A percentile compares a stretch with the other conserved stretches of the same genome.
Evolutionary conservation across 257 asterid genomes (phyloP).

Genomic region (Eustoma russellianum): DNA sequence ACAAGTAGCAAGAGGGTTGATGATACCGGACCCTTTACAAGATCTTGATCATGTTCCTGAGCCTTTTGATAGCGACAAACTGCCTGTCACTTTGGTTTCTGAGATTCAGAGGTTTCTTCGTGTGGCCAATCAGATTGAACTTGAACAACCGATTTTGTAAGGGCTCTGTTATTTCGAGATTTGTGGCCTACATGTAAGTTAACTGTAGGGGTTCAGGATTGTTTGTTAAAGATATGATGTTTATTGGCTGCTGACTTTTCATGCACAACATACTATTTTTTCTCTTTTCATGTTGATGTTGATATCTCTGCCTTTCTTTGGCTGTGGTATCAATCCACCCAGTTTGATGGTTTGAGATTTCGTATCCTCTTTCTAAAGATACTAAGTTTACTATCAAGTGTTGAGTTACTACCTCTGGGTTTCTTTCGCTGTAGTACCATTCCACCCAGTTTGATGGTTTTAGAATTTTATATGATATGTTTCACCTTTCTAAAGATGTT

Average conservation of each 20-base stretch:
- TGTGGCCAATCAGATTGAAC: constrained; percentile 73
- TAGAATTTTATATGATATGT: too few relatives aligned
- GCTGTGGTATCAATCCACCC: too few relatives aligned
- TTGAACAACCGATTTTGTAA: constrained; percentile 86
- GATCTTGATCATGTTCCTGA: constrained; percentile 61
- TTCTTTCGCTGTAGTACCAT: too few relatives aligned
- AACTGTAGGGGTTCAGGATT: neutral
- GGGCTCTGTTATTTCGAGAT: constrained; percentile 6
- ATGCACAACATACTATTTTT: neutral
- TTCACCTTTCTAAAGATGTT: too few relatives aligned
- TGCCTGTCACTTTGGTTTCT: constrained; percentile 78
- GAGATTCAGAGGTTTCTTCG: constrained; percentile 89
- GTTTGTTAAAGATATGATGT: neutral
- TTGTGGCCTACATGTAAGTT: neutral
- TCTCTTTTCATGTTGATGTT: neutral
- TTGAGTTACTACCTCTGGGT: neutral
- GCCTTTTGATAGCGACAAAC: constrained; percentile 86
- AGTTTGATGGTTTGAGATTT: too few relatives aligned
- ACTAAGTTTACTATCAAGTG: too few relatives aligned
- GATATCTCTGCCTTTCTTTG: neutral
- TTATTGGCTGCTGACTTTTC: neutral
- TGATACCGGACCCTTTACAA: constrained; percentile 32
- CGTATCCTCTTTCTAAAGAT: too few relatives aligned
- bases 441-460: too few relatives aligned
- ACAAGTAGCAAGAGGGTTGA: constrained; percentile 36